Percentiles rank a stretch among this genome's conserved stretches.
phyloP scores from a whole-genome alignment of 768 basidiomycete genomes.

The Leucocoprinus birnbaumii region DNA sequence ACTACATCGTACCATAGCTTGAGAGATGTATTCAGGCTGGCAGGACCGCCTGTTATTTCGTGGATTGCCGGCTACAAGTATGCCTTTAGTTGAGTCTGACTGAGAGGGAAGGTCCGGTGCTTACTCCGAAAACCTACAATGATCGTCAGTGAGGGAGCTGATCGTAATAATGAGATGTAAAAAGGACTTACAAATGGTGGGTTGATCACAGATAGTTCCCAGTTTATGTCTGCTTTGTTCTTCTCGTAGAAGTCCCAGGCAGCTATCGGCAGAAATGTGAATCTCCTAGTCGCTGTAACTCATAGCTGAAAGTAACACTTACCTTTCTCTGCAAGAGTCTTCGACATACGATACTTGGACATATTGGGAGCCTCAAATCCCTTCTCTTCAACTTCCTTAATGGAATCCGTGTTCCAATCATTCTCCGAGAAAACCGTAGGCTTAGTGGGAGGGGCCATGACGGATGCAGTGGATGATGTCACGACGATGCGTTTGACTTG shows the following conservation, averaged over 20 bases:
- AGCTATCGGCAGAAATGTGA: slow-evolving; percentile 24
- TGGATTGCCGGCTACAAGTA: slow-evolving; percentile 38
- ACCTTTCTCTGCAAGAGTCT: slow-evolving; percentile 65
- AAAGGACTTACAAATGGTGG: slow-evolving; percentile 52
- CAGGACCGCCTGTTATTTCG: slow-evolving; percentile 27
- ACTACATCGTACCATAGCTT: slow-evolving; percentile 24
- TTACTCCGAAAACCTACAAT: slow-evolving; percentile 28
- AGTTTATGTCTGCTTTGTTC: slow-evolving; percentile 38
- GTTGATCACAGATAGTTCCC: slow-evolving; percentile 52
- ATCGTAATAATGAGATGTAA: neutral
- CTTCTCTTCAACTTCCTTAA: slow-evolving; percentile 42
- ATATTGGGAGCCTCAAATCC: slow-evolving; percentile 38
- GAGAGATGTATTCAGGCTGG: slow-evolving; percentile 38
- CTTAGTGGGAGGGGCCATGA: slow-evolving; percentile 20
- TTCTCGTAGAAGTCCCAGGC: slow-evolving; percentile 41
- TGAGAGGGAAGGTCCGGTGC: slow-evolving; percentile 1
- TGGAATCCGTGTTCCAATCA: slow-evolving; percentile 59
- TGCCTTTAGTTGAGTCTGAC: neutral
- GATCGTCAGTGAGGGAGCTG: neutral
- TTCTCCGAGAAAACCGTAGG: slow-evolving; percentile 39
- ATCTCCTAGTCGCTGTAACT: neutral
- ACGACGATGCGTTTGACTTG: no score
- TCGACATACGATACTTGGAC: slow-evolving; percentile 60
- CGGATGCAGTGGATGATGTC: no score
- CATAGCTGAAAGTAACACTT: neutral